Evolutionary conservation across 495 filamentous ascomycete genomes (phyloP).

Genomic region (Collariella sp.): DNA sequence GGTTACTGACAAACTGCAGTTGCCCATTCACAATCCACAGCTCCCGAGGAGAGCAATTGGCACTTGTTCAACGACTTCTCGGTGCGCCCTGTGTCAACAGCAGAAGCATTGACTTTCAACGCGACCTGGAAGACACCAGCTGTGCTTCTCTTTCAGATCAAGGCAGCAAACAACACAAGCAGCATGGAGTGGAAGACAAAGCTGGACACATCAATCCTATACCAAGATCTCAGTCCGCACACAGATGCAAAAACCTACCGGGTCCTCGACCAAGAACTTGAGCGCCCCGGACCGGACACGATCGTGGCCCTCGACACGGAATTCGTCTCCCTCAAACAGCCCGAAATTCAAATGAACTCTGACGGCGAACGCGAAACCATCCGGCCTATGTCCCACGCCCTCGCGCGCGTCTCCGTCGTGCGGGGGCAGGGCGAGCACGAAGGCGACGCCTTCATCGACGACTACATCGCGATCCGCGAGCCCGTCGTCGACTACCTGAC

Average conservation of each 20-base stretch:
- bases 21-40: conserved; percentile 53
- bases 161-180: conserved; percentile 60
- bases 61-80: conserved; percentile 97
- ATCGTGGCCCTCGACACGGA: conserved; percentile 90
- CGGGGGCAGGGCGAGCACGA: conserved; percentile 66
- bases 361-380: conserved; percentile 82
- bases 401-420: conserved; percentile 83
- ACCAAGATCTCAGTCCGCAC: conserved; percentile 48
- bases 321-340: conserved; percentile 82
- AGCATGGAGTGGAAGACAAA: conserved; percentile 78
- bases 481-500: conserved; percentile 95
- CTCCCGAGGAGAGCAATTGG: conserved; percentile 59
- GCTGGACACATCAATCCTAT: conserved; percentile 76
- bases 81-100: conserved; percentile 64
- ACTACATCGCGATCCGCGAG: conserved; percentile 87
- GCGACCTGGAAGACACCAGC: conserved; percentile 84
- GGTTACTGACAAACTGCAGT: conserved; percentile 37
- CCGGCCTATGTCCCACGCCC: conserved; percentile 69
- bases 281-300: conserved; percentile 59
- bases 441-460: conserved; percentile 86
- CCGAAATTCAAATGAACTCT: conserved; percentile 87
- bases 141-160: conserved; percentile 76
- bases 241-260: conserved; percentile 42
- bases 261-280: conserved; percentile 51
- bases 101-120: conserved; percentile 83